These are phyloP conservation scores for Mortierella sp. DNA, from an alignment of 371 early-diverging fungal genomes.

Conservation along the genomic window DNA sequence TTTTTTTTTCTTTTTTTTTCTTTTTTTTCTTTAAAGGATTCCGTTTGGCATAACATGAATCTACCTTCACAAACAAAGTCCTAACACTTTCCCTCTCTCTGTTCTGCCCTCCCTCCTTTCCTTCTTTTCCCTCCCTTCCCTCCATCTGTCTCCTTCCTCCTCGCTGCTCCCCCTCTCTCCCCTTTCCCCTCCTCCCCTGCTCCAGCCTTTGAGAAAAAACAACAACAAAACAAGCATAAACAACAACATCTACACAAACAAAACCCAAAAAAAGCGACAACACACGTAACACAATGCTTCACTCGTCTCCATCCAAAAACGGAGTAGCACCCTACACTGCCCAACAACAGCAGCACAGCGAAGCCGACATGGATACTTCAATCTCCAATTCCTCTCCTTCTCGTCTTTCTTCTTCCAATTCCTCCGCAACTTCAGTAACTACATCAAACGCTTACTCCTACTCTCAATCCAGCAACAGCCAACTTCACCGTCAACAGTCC, in stretches of 20 bases:
- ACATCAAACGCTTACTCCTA: neutral
- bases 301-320: slow-evolving; percentile 28
- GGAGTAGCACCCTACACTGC: slow-evolving; percentile 5
- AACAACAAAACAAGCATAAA: neutral
- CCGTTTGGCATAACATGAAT: slow-evolving; percentile 43
- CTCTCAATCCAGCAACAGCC: neutral
- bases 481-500: neutral
- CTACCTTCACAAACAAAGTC: slow-evolving; percentile 22
- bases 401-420: slow-evolving; percentile 6
- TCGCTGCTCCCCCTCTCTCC: slow-evolving; percentile 7
- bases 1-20: slow-evolving; percentile 10
- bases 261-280: neutral
- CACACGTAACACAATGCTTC: slow-evolving; percentile 19
- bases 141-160: neutral
- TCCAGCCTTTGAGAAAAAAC: neutral
- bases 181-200: slow-evolving; percentile 6
- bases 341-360: slow-evolving; percentile 27
- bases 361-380: slow-evolving; percentile 17
- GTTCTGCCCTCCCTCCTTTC: slow-evolving; percentile 18
- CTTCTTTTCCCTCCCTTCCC: slow-evolving; percentile 8
- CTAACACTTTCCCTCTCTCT: neutral
- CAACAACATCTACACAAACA: neutral
- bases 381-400: slow-evolving; percentile 11
- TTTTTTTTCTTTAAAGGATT: neutral
- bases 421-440: slow-evolving; percentile 1